Evolutionary conservation across 768 basidiomycete genomes (phyloP), one percentile per base, ranked within the genome.

Genomic region (Lactifluus volemus): DNA sequence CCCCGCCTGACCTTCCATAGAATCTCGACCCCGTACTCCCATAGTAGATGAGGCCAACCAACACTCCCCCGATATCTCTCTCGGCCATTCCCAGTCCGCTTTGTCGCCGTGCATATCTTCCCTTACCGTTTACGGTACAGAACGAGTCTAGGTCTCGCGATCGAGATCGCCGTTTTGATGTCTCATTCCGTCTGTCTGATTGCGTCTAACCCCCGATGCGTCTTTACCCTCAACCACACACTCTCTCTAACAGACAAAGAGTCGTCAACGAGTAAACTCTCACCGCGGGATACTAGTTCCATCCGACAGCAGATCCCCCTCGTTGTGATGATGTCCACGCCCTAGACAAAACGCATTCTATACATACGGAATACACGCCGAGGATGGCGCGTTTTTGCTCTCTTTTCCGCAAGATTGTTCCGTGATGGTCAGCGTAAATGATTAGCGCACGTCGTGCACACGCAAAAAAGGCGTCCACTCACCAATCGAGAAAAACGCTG

Each of bases 1-100:
- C 55, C 63, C 63, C 60, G 63, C 60, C 60, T 64, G 60, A 63
- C 61, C 61, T 63, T 61, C 63, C 60, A 63, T 61, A n/a, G 63
- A 61, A 63, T 32, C 42, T 51, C 59, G 17, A 38, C 30, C n/a
- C 53, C 51, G 49, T 53, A 49, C 60, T 61, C 42, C 41, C 45
- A 19, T 47, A 41, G 59, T 47, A 41, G 59, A 12, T 52, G 41
- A 58, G 52, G 21, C 55, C 56, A 48, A 17, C 36, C 38, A 25
- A 25, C 25, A 11, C 21, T 30, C 53, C 52, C 32, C 29, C 57
- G 8, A 52, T 51, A 45, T 58, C 52, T 53, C 39, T 36, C 47
- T 63, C 61, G 61, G 61, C 61, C 61, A 29, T 63, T 58, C 45
- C 61, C 56, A n/a, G 32, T 21, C 61, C 61, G 61, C 61, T 32